phyloP scores from a whole-genome alignment of 148 eudicot genomes.

The Rhododendron ovatum region DNA sequence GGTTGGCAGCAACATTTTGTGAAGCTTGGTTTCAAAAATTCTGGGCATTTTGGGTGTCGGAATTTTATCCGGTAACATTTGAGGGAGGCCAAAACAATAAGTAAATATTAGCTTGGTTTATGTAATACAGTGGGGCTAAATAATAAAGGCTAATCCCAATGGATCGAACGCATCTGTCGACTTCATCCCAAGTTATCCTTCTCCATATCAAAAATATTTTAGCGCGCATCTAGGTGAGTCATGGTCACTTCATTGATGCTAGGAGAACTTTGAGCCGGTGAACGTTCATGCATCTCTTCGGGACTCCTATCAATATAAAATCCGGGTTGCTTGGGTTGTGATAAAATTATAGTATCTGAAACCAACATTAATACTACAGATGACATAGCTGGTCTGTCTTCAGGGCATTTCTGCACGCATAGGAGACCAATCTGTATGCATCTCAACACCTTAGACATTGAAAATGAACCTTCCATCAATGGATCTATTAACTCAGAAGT shows the following conservation, averaged over 20 bases:
- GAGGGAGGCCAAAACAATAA: too few relatives aligned
- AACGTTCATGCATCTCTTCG: neutral
- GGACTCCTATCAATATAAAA: conserved; percentile 3
- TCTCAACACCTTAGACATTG: neutral
- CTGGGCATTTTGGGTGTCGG: conserved; percentile 37
- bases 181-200: too few relatives aligned
- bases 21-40: conserved; percentile 25
- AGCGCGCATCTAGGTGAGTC: too few relatives aligned
- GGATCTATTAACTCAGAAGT: conserved; percentile 1
- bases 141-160: too few relatives aligned
- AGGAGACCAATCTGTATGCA: conserved; percentile 7
- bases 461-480: neutral
- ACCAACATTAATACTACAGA: neutral
- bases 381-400: conserved; percentile 4
- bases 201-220: too few relatives aligned
- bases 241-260: too few relatives aligned
- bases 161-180: too few relatives aligned
- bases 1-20: conserved; percentile 28
- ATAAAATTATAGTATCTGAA: neutral
- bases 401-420: neutral
- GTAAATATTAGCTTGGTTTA: too few relatives aligned
- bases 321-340: conserved; percentile 6
- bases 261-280: too few relatives aligned
- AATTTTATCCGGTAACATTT: conserved; percentile 41
- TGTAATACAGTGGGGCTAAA: too few relatives aligned